Conservation (phyloP, 768 basidiomycete species). For the Lactifluus volemus region DNA sequence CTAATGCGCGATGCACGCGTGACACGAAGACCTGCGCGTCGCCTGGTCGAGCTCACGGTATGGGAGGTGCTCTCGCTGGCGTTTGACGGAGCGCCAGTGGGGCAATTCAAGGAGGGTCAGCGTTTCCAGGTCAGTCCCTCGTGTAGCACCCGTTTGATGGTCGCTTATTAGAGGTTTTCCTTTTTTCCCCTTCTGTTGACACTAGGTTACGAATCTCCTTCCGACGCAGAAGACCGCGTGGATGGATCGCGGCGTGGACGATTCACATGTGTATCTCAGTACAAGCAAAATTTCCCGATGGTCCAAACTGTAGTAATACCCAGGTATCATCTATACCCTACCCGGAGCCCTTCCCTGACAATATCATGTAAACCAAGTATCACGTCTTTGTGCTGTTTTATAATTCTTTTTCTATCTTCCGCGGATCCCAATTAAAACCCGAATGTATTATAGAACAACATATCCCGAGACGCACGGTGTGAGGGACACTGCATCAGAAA, state of each 20-base stretch:
- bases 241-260: constrained; percentile 46
- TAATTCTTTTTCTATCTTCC: too few species aligned
- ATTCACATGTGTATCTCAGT: constrained; percentile 58
- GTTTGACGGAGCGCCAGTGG: constrained; percentile 6
- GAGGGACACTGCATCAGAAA: too few species aligned
- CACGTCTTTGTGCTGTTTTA: background rate
- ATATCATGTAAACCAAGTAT: background rate
- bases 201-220: constrained; percentile 57
- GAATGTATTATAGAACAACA: too few species aligned
- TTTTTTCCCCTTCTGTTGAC: background rate
- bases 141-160: too few species aligned
- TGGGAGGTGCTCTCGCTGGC: constrained; percentile 17
- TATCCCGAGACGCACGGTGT: too few species aligned
- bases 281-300: constrained; percentile 60
- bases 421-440: too few species aligned
- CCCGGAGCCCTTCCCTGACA: too few species aligned
- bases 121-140: constrained; percentile 12
- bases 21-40: constrained; percentile 7
- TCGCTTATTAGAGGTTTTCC: background rate
- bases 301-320: constrained; percentile 29
- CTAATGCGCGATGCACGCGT: constrained; percentile 15
- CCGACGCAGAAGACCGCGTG: constrained; percentile 64
- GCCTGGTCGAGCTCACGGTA: constrained; percentile 15
- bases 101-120: constrained; percentile 16
- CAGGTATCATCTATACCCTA: background rate